phyloP scores from a whole-genome alignment of 169 alveolate species.

The Eimeria praecox region DNA sequence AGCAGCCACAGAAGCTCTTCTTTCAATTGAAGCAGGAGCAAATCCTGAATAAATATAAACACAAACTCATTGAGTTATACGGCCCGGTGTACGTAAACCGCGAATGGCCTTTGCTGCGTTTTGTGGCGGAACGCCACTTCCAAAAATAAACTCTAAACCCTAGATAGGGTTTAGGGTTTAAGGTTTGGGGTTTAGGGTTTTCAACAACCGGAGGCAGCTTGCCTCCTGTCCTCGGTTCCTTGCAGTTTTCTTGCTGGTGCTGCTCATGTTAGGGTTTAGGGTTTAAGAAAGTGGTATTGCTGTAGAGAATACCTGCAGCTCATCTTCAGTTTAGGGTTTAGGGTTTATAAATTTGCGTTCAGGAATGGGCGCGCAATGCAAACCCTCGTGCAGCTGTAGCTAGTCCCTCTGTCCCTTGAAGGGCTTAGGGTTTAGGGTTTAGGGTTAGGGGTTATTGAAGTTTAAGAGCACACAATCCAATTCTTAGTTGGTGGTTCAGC shows the following conservation, averaged over 20 bases:
- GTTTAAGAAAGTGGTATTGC: background rate
- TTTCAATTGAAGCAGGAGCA: slow-evolving; percentile 13
- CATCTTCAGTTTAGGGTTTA: background rate
- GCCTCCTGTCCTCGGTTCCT: background rate
- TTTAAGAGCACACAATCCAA: too few relatives aligned
- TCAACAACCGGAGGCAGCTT: background rate
- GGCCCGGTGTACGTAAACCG: slow-evolving; percentile 50
- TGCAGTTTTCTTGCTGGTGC: background rate
- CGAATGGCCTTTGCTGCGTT: slow-evolving; percentile 41
- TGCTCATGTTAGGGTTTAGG: background rate
- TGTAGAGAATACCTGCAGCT: background rate
- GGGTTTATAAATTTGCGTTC: background rate
- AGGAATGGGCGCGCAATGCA: too few relatives aligned
- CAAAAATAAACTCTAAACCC: background rate
- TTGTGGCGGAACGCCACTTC: background rate
- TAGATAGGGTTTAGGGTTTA: slow-evolving; percentile 11
- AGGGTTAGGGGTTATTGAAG: background rate
- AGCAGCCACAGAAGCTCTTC: slow-evolving; percentile 46
- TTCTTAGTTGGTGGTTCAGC: too few relatives aligned
- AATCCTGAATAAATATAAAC: background rate
- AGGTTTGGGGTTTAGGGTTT: slow-evolving; percentile 17
- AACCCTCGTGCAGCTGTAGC: too few relatives aligned
- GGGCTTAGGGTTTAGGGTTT: slow-evolving; percentile 18
- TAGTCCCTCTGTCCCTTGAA: too few relatives aligned
- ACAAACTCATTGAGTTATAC: background rate